phyloP scores from a whole-genome alignment of 495 filamentous ascomycete species.

The Penicillium simplicissimum region DNA sequence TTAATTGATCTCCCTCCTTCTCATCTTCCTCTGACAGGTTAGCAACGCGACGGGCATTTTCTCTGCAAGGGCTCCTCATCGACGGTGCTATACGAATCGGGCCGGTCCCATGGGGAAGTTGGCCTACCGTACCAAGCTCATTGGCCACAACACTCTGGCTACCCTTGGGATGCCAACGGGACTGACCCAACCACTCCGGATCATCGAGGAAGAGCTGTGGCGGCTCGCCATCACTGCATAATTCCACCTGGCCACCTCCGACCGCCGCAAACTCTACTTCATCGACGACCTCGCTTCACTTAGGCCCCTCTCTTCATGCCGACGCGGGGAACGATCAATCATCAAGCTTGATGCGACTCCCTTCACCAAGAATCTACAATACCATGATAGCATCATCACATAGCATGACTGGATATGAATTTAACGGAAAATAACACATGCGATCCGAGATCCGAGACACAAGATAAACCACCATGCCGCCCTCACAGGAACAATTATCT shows the following conservation, averaged over 20 bases:
- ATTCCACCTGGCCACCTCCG: neutral
- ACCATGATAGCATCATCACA: neutral
- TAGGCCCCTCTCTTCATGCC: neutral
- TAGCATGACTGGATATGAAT: neutral
- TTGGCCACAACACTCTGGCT: neutral
- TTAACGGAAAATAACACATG: neutral
- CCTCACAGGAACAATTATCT: slow-evolving; percentile 10
- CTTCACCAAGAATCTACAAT: neutral
- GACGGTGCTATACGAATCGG: neutral
- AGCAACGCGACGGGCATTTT: neutral
- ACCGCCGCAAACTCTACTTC: neutral
- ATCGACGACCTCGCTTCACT: neutral
- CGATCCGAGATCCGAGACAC: neutral
- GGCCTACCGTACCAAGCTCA: neutral
- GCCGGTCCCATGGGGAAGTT: neutral
- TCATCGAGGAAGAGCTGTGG: neutral
- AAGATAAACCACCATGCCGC: slow-evolving; percentile 4
- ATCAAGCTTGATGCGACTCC: slow-evolving; percentile 1
- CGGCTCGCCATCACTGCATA: neutral
- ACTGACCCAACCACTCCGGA: neutral
- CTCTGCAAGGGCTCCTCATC: neutral
- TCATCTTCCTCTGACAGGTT: neutral
- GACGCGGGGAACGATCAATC: neutral
- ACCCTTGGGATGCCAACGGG: neutral
- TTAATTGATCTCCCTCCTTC: neutral